Percentiles rank a stretch among this genome's conserved stretches.
Evolutionary conservation across 1,284 basidiomycete species (phyloP).

Genomic region (Fistulina hepatica): DNA sequence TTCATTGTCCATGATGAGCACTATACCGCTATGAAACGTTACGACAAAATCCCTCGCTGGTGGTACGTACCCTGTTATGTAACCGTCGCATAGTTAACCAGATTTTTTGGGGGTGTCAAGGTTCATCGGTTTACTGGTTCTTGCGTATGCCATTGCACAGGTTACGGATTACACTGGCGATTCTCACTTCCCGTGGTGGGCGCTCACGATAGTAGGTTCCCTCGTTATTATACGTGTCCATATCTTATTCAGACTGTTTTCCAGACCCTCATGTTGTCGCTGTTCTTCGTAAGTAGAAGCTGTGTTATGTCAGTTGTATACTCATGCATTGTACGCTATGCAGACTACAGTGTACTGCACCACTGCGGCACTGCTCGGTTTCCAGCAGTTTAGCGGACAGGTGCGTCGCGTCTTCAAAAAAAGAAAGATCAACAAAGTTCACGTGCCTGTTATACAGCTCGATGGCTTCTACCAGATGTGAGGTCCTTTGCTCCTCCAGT

Average conservation of each 20-base stretch:
- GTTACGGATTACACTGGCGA: slow-evolving; percentile 15
- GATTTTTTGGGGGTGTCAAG: slow-evolving; percentile 6
- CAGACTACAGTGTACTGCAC: slow-evolving; percentile 14
- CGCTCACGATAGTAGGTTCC: slow-evolving; percentile 9
- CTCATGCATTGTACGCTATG: background rate
- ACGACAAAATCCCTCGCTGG: slow-evolving; percentile 9
- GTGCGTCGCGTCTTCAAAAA: slow-evolving; percentile 5
- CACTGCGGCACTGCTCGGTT: slow-evolving; percentile 13
- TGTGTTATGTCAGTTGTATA: background rate
- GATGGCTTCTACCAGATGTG: slow-evolving; percentile 11
- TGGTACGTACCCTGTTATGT: background rate
- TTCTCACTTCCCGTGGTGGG: slow-evolving; percentile 14
- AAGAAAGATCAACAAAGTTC: slow-evolving; percentile 7
- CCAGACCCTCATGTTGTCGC: slow-evolving; percentile 12
- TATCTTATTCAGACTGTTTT: slow-evolving; percentile 6
- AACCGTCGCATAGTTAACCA: background rate
- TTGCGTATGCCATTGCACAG: slow-evolving; percentile 14
- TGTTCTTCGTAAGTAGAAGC: slow-evolving; percentile 11
- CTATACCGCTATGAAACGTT: slow-evolving; percentile 12
- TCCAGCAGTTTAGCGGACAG: slow-evolving; percentile 9
- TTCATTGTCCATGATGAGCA: slow-evolving; percentile 13
- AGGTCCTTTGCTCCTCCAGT: too few relatives aligned
- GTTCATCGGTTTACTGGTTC: slow-evolving; percentile 10
- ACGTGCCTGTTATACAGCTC: slow-evolving; percentile 6
- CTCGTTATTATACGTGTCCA: slow-evolving; percentile 7